Conservation (phyloP, 2,329 filamentous ascomycete species). For the Akanthomyces uredinophilus region DNA sequence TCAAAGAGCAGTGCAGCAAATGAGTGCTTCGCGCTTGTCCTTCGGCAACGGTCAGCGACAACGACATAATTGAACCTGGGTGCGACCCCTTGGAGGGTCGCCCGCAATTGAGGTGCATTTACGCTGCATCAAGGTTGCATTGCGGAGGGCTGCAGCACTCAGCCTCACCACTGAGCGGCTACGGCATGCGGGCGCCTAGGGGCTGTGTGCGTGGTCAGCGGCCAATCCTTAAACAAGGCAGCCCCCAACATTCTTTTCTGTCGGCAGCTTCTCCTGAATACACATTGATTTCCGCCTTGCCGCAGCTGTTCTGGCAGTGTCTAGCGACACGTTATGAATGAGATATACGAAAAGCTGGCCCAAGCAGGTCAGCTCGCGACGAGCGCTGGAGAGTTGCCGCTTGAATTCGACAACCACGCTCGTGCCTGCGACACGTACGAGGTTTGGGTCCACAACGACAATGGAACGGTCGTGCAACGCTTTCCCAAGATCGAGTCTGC, state of each 20-base stretch:
- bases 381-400: background rate
- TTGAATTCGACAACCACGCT: background rate
- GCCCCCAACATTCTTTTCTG: too few species aligned
- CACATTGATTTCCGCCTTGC: background rate
- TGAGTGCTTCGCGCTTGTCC: too few species aligned
- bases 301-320: background rate
- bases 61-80: too few species aligned
- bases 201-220: background rate
- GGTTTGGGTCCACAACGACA: constrained; percentile 3
- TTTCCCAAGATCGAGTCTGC: background rate
- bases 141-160: background rate
- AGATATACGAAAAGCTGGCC: constrained; percentile 12
- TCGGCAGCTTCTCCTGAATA: background rate
- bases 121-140: background rate
- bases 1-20: too few species aligned
- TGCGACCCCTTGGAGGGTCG: background rate
- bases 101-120: background rate
- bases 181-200: background rate
- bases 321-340: constrained; percentile 1
- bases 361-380: background rate
- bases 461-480: background rate
- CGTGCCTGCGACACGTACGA: constrained; percentile 3
- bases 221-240: background rate
- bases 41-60: too few species aligned
- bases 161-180: background rate